A percentile compares a stretch with the other conserved stretches of the same genome.
phyloP scores from a whole-genome alignment of 2,329 filamentous ascomycete genomes.

The Curvularia sp. region DNA sequence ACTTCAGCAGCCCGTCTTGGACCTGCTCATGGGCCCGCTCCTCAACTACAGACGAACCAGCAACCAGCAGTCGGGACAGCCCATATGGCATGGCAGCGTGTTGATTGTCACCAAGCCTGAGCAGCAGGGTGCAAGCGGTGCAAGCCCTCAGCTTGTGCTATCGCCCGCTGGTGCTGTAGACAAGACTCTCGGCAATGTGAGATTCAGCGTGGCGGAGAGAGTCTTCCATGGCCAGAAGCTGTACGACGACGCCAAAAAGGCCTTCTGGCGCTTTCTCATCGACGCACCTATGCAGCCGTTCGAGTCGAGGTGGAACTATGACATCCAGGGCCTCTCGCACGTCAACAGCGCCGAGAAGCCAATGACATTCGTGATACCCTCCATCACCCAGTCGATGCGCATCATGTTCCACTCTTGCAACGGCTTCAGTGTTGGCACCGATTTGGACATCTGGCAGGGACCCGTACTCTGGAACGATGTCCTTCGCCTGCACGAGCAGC shows the following conservation, averaged over 20 bases:
- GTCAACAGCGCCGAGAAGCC: slow-evolving; percentile 55
- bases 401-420: slow-evolving; percentile 76
- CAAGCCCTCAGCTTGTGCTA: slow-evolving; percentile 64
- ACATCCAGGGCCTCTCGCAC: slow-evolving; percentile 71
- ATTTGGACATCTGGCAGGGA: slow-evolving; percentile 68
- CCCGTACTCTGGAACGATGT: slow-evolving; percentile 71
- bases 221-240: slow-evolving; percentile 62
- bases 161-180: slow-evolving; percentile 55
- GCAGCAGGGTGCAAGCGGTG: slow-evolving; percentile 50
- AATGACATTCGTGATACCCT: slow-evolving; percentile 63
- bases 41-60: slow-evolving; percentile 81
- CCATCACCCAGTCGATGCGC: slow-evolving; percentile 69
- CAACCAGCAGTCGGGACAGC: slow-evolving; percentile 54
- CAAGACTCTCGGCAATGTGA: slow-evolving; percentile 31
- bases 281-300: slow-evolving; percentile 71
- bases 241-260: slow-evolving; percentile 65
- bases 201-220: slow-evolving; percentile 37
- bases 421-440: slow-evolving; percentile 71
- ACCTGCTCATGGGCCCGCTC: slow-evolving; percentile 75
- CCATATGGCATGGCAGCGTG: slow-evolving; percentile 82
- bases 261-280: slow-evolving; percentile 66
- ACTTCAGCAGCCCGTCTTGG: slow-evolving; percentile 40
- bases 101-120: slow-evolving; percentile 81
- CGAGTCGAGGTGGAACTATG: slow-evolving; percentile 82
- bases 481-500: slow-evolving; percentile 64